phyloP scores from a whole-genome alignment of 805 yeast species.

The Candida coquimbonensis region DNA sequence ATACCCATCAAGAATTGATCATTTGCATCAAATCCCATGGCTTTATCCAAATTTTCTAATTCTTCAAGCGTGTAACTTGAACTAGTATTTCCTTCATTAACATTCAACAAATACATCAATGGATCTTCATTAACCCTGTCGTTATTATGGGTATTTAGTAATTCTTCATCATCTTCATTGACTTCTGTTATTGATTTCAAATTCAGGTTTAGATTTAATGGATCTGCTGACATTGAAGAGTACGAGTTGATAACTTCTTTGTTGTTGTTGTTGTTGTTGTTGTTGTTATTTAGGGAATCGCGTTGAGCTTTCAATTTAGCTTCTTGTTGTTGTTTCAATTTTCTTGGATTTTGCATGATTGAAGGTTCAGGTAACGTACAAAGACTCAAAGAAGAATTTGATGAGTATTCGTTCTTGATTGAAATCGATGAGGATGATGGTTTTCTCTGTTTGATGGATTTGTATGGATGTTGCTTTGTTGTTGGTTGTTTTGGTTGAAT shows the following conservation, averaged over 20 bases:
- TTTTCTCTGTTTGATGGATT: too few species aligned
- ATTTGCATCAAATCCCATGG: slow-evolving; percentile 23
- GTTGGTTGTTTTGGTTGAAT: neutral
- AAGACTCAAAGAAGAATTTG: neutral
- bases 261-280: too few species aligned
- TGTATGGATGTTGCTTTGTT: neutral
- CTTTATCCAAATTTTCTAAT: slow-evolving; percentile 22
- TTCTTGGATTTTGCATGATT: slow-evolving; percentile 1
- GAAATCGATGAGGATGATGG: too few species aligned
- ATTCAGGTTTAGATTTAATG: slow-evolving; percentile 4
- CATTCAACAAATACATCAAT: slow-evolving; percentile 16
- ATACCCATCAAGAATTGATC: slow-evolving; percentile 20
- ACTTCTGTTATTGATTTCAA: neutral
- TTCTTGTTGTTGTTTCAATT: neutral
- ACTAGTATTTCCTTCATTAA: slow-evolving; percentile 7
- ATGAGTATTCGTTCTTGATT: neutral
- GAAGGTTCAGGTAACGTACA: slow-evolving; percentile 4
- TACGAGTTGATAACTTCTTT: too few species aligned
- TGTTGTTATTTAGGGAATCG: too few species aligned
- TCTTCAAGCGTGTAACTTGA: slow-evolving; percentile 20
- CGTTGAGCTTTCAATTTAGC: too few species aligned
- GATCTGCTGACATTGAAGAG: slow-evolving; percentile 1
- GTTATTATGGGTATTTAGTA: neutral
- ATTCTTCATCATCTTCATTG: slow-evolving; percentile 7
- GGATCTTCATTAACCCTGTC: slow-evolving; percentile 15